These are phyloP conservation scores for Eucalyptus globulus DNA, from an alignment of 345 rosid genomes.

Conservation along the genomic window DNA sequence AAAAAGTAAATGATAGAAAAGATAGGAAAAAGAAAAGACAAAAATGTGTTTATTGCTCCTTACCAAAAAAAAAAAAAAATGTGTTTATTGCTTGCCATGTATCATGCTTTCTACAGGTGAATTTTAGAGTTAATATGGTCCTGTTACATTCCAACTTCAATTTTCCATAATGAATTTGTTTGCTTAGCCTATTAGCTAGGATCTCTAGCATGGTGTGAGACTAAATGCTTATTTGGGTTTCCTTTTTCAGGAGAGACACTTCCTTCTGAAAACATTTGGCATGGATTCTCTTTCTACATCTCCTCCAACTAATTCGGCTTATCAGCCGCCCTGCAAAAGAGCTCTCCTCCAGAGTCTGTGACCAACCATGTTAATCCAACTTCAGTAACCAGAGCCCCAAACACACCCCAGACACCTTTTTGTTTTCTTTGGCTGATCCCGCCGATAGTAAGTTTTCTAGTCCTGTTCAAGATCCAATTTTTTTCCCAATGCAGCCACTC, in stretches of 20 bases:
- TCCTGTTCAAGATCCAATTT: neutral
- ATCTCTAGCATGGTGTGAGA: neutral
- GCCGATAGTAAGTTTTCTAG: neutral
- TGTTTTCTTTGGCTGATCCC: neutral
- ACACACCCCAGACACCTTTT: slow-evolving; percentile 3
- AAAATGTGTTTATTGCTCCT: neutral
- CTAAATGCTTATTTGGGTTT: neutral
- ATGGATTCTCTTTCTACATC: slow-evolving; percentile 62
- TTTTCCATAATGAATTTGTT: neutral
- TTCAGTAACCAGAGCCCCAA: slow-evolving; percentile 2
- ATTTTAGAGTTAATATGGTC: neutral
- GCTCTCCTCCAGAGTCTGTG: slow-evolving; percentile 89
- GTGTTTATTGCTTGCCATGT: neutral
- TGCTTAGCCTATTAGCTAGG: neutral
- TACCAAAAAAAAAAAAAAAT: neutral
- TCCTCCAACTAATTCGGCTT: slow-evolving; percentile 43
- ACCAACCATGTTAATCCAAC: neutral
- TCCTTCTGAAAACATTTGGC: slow-evolving; percentile 86
- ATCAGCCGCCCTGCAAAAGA: slow-evolving; percentile 93
- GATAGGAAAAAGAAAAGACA: neutral
- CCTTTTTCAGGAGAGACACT: slow-evolving; percentile 75
- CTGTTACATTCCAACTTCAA: neutral
- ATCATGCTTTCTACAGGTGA: neutral
- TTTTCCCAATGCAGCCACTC: slow-evolving; percentile 57
- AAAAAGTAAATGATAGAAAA: neutral